Conservation (phyloP, 768 basidiomycete genomes). For the Xerocomellus intermedius region DNA sequence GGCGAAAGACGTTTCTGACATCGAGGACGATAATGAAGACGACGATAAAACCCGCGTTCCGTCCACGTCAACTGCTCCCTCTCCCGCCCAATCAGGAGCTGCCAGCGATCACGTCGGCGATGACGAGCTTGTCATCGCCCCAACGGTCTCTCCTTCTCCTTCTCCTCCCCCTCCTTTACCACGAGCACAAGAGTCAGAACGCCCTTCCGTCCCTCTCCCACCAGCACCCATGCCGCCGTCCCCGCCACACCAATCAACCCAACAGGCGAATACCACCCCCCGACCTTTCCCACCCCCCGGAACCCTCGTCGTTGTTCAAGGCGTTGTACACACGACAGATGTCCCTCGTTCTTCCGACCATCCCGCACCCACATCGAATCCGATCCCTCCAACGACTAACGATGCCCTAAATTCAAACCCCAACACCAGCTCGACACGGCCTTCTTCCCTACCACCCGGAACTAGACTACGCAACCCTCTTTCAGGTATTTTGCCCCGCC, state of each 20-base stretch:
- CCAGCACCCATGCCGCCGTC: conserved; percentile 13
- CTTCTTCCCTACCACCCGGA: conserved; percentile 28
- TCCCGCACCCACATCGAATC: conserved; percentile 13
- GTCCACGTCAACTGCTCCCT: conserved; percentile 20
- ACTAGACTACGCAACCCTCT: conserved; percentile 35
- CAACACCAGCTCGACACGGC: conserved; percentile 7
- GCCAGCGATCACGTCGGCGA: conserved; percentile 6
- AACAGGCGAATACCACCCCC: conserved; percentile 17
- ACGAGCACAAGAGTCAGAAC: conserved; percentile 12
- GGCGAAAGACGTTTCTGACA: conserved; percentile 20
- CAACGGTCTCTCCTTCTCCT: conserved; percentile 8
- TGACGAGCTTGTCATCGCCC: conserved; percentile 25
- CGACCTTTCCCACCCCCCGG: conserved; percentile 70
- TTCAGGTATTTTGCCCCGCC: conserved; percentile 41
- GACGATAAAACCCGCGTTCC: conserved; percentile 2
- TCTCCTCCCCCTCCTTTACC: conserved; percentile 8
- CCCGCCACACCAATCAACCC: conserved; percentile 23
- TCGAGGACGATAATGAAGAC: conserved; percentile 4
- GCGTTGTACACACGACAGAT: conserved; percentile 78
- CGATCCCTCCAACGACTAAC: conserved; percentile 4
- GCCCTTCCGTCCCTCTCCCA: conserved; percentile 11
- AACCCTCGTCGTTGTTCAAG: conserved; percentile 80
- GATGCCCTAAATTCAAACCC: conserved; percentile 5
- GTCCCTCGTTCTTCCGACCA: conserved; percentile 40
- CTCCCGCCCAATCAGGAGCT: conserved; percentile 2